Evolutionary conservation across 2,329 filamentous ascomycete species (phyloP).

Genomic region (Colletotrichum euphorbiae): DNA sequence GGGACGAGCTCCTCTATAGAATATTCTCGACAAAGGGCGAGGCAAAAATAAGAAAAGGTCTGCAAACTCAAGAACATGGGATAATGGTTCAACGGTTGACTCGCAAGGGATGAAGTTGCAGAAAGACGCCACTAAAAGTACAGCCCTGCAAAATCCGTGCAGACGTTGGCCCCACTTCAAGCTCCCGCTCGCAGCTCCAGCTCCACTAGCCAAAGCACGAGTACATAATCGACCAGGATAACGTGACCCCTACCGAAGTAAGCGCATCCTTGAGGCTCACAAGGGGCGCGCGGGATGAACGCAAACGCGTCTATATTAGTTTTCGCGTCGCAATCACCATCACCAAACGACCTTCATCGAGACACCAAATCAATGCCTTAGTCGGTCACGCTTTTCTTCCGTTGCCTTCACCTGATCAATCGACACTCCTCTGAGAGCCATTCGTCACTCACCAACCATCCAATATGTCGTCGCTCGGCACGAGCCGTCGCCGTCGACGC

Average conservation of each 20-base stretch:
- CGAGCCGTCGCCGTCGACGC: conserved; percentile 49
- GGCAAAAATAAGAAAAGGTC: neutral
- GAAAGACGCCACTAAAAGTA: neutral
- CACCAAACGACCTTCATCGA: neutral
- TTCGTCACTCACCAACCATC: too few relatives aligned
- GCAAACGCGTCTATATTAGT: conserved; percentile 31
- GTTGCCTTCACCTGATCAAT: neutral
- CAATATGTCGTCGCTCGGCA: conserved; percentile 17
- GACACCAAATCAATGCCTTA: neutral
- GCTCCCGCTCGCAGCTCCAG: conserved; percentile 4
- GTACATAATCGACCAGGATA: neutral
- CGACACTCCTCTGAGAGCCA: neutral
- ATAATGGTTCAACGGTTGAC: conserved; percentile 28
- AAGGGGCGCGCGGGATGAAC: conserved; percentile 29
- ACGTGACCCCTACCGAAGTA: neutral
- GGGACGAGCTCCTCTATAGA: neutral
- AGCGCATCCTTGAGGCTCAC: conserved; percentile 1
- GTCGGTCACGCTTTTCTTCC: neutral
- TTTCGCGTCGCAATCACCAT: conserved; percentile 21
- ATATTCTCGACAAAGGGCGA: neutral
- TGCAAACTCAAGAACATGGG: conserved; percentile 5
- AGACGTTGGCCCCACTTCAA: conserved; percentile 10
- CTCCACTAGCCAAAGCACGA: neutral
- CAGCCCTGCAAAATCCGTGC: conserved; percentile 17
- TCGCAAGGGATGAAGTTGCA: conserved; percentile 36